Percentiles rank a stretch among this genome's conserved stretches.
phyloP scores from a whole-genome alignment of 495 filamentous ascomycete genomes.

The Hypoxylon trugodes region DNA sequence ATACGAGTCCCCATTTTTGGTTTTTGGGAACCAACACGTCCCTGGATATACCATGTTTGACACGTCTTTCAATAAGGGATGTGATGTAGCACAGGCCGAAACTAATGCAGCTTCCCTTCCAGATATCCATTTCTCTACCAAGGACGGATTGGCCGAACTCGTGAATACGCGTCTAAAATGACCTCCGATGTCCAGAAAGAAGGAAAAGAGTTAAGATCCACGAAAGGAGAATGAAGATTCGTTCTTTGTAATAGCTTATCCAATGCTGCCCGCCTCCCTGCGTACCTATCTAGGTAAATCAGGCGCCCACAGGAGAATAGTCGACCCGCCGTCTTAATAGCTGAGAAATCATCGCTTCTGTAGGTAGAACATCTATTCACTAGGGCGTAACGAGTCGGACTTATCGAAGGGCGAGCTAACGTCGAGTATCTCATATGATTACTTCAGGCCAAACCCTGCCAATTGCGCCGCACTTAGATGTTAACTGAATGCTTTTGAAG shows the following conservation, averaged over 20 bases:
- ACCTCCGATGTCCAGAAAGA: background rate
- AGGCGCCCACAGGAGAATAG: background rate
- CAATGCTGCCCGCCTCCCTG: conserved; percentile 12
- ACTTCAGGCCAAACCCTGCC: no score
- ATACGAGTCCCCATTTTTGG: conserved; percentile 16
- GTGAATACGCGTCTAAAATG: background rate
- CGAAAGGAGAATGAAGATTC: background rate
- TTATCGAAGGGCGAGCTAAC: background rate
- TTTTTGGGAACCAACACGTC: background rate
- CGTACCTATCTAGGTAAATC: background rate
- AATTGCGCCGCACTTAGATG: no score
- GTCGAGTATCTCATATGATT: background rate
- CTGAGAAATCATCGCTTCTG: background rate
- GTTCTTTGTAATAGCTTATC: background rate
- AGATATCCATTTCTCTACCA: background rate
- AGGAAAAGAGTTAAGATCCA: background rate
- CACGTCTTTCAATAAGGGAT: background rate
- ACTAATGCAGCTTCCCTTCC: conserved; percentile 24
- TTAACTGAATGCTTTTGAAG: no score
- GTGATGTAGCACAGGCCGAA: conserved; percentile 1
- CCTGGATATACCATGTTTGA: conserved; percentile 25
- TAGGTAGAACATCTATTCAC: background rate
- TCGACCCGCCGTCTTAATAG: background rate
- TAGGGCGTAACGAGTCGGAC: background rate
- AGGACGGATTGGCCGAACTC: background rate